A percentile compares a stretch with the other conserved stretches of the same genome.
phyloP scores from a whole-genome alignment of 1,284 basidiomycete genomes.

The Bothia castanella region DNA sequence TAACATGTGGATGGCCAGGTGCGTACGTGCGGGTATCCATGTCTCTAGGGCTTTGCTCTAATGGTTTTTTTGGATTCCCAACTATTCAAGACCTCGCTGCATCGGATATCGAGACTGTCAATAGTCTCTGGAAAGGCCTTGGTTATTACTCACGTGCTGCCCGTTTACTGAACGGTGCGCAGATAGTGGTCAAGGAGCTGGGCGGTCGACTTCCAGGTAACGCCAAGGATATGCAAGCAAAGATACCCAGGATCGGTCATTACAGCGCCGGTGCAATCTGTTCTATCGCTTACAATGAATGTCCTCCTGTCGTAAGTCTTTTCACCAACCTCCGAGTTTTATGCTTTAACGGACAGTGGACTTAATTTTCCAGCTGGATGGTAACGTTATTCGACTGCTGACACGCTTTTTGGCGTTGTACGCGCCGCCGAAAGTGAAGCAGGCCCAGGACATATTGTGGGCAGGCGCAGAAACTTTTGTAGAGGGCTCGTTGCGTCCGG shows the following conservation, averaged over 20 bases:
- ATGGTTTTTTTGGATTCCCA: conserved; percentile 68
- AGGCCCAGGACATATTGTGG: conserved; percentile 82
- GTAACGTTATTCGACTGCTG: conserved; percentile 84
- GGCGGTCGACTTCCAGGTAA: conserved; percentile 74
- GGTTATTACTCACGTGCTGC: conserved; percentile 91
- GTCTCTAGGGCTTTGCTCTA: not conserved
- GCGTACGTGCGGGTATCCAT: conserved; percentile 31
- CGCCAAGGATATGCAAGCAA: conserved; percentile 76
- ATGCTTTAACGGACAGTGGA: too few species aligned
- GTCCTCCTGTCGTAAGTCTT: conserved; percentile 72
- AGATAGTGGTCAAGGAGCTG: conserved; percentile 68
- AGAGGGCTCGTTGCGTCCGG: conserved; percentile 48
- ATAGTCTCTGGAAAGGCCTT: conserved; percentile 84
- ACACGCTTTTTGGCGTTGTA: conserved; percentile 80
- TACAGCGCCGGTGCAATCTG: conserved; percentile 90
- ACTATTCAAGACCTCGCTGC: conserved; percentile 74
- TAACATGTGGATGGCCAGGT: conserved; percentile 79
- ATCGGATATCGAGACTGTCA: conserved; percentile 81
- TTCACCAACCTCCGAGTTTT: too few species aligned
- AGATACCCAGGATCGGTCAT: conserved; percentile 86
- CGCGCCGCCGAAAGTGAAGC: conserved; percentile 75
- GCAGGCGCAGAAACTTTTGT: conserved; percentile 70
- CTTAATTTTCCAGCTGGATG: conserved; percentile 64
- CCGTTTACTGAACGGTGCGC: conserved; percentile 72
- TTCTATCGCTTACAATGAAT: conserved; percentile 85